phyloP scores from a whole-genome alignment of 108 stramenopile genomes.

The Stephanodiscus minutulus region DNA sequence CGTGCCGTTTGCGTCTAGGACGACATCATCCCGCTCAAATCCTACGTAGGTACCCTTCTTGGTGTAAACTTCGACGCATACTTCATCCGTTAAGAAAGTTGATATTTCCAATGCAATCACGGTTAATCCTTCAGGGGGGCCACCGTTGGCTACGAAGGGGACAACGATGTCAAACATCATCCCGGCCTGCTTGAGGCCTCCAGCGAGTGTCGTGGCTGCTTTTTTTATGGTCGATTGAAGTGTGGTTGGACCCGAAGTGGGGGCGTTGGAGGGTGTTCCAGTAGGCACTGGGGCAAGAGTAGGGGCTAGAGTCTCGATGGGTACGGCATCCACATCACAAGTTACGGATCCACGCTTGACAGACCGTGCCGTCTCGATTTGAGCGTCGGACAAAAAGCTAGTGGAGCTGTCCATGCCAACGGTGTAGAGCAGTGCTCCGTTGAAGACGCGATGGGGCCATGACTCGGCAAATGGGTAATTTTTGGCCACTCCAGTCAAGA shows the following conservation, averaged over 20 bases:
- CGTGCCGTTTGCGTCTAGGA: constrained; percentile 7
- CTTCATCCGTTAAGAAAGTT: constrained; percentile 30
- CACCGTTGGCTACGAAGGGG: constrained; percentile 38
- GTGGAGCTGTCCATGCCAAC: constrained; percentile 21
- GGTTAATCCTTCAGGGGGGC: constrained; percentile 37
- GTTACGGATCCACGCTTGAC: constrained; percentile 46
- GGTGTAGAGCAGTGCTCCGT: constrained; percentile 34
- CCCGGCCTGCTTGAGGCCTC: constrained; percentile 38
- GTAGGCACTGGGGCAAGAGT: background rate
- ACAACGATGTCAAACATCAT: constrained; percentile 46
- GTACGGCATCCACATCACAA: constrained; percentile 33
- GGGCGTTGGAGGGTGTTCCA: constrained; percentile 7
- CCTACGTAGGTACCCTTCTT: constrained; percentile 44
- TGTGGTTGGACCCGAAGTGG: constrained; percentile 29
- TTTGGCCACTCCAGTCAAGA: constrained; percentile 40
- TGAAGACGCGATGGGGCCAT: constrained; percentile 46
- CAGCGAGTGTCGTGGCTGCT: constrained; percentile 34
- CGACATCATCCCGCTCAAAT: constrained; percentile 23
- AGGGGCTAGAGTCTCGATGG: constrained; percentile 30
- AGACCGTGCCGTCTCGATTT: constrained; percentile 54
- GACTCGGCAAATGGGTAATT: constrained; percentile 44
- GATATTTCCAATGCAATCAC: constrained; percentile 37
- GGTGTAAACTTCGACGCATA: constrained; percentile 46
- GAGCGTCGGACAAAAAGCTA: constrained; percentile 12
- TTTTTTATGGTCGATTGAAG: constrained; percentile 21